These are phyloP conservation scores for Suillus subaureus DNA, from an alignment of 768 basidiomycete species.

Conservation along the genomic window DNA sequence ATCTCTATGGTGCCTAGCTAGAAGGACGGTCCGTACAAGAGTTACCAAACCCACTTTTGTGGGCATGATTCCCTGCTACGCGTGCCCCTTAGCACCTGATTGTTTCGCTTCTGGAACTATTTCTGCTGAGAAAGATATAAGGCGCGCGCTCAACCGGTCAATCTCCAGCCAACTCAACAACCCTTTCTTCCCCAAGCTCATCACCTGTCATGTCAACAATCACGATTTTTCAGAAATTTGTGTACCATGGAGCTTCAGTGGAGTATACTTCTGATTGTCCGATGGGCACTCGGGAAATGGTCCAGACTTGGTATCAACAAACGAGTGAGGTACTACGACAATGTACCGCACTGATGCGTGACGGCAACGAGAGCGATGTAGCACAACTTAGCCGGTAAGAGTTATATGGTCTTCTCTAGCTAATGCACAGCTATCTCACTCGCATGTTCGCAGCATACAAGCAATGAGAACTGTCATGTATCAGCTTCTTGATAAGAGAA, in stretches of 20 bases:
- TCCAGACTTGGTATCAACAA: conserved; percentile 6
- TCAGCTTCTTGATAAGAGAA: conserved; percentile 7
- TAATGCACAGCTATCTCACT: background rate
- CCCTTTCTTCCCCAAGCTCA: background rate
- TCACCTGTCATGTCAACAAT: conserved; percentile 1
- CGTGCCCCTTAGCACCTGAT: conserved; percentile 1
- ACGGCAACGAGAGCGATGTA: background rate
- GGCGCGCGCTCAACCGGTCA: background rate
- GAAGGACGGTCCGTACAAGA: conserved; percentile 6
- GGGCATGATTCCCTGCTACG: background rate
- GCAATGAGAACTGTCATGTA: conserved; percentile 7
- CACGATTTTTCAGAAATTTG: conserved; percentile 7
- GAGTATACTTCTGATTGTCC: conserved; percentile 3
- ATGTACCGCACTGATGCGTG: background rate
- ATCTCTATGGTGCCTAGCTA: conserved; percentile 4
- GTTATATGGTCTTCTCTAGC: background rate
- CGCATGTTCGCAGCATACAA: background rate
- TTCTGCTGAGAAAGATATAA: conserved; percentile 1
- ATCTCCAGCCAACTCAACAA: background rate
- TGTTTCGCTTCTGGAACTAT: conserved; percentile 3
- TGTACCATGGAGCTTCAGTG: conserved; percentile 1
- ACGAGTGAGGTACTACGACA: conserved; percentile 6
- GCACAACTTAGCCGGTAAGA: conserved; percentile 4
- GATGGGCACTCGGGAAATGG: conserved; percentile 6
- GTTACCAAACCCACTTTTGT: conserved; percentile 9